These are phyloP conservation scores for Fomitopsis schrenkii DNA, from an alignment of 1,284 basidiomycete species.

Conservation along the genomic window DNA sequence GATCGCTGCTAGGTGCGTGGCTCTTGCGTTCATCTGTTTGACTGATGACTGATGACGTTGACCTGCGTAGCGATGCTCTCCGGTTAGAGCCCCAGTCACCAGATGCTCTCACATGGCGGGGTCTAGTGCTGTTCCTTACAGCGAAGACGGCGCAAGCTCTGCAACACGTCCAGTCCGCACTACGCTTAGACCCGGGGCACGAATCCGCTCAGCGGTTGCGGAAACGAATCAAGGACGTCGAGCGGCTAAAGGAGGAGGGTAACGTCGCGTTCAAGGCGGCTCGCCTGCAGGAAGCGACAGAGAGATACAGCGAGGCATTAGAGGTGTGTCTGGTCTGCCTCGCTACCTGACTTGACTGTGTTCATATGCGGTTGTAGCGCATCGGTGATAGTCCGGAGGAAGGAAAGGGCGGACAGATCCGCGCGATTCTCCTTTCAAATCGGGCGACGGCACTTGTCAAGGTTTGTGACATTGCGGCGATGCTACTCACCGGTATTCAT, in stretches of 20 bases:
- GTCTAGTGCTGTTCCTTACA: conserved; percentile 73
- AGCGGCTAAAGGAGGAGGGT: conserved; percentile 81
- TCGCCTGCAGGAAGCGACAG: conserved; percentile 58
- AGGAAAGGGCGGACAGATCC: conserved; percentile 70
- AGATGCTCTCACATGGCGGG: conserved; percentile 79
- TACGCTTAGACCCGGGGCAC: conserved; percentile 79
- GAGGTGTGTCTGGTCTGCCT: conserved; percentile 37
- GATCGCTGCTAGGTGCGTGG: conserved; percentile 59
- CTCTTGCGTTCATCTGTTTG: background rate
- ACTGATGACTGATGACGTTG: background rate
- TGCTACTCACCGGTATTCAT: conserved; percentile 5
- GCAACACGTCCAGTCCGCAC: conserved; percentile 69
- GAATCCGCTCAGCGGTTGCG: conserved; percentile 67
- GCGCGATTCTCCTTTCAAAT: conserved; percentile 79
- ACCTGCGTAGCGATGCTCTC: conserved; percentile 61
- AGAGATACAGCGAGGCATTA: conserved; percentile 67
- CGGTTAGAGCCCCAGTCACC: conserved; percentile 71
- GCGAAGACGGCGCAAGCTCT: conserved; percentile 71
- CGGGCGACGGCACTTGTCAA: conserved; percentile 80
- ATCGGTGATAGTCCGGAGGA: conserved; percentile 64
- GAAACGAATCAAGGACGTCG: conserved; percentile 75
- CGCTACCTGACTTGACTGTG: background rate
- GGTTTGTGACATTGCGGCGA: conserved; percentile 30
- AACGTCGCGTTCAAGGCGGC: conserved; percentile 74
- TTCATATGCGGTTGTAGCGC: conserved; percentile 31